Evolutionary conservation across 352 stramenopile genomes (phyloP), one percentile per base, ranked within the genome.

Genomic region (Pythium dissimile): DNA sequence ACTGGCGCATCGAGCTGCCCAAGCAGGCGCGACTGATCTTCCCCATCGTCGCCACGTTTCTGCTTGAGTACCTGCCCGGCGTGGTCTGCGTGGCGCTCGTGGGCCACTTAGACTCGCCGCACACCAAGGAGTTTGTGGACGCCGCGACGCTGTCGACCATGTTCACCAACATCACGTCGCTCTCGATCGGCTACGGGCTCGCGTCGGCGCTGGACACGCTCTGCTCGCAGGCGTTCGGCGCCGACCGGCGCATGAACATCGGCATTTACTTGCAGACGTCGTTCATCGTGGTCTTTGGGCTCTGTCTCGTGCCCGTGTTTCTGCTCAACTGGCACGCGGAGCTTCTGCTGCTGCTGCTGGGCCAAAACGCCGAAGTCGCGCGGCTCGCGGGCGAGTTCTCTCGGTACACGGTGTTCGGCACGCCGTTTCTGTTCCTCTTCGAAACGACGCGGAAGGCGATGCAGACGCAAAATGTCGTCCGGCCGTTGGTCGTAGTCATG

Each of bases 151-250:
- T 88, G 20, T 85, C 75, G 30, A 84, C 71, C 42, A 85, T 84
- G 72, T 91, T 88, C 45, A 88, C 72, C 27, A 91, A 94, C 53
- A 68, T 92, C 10, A 75, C 80, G n/a, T 73, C 75, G 1, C 65
- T 92, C 26, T 78, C 80, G 1, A 74, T 90, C 24, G 80, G 77
- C 16, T 80, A 91, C 43, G 80, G 80, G 0, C 59, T 94, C 3
- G 73, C 83, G 5, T 88, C 77, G 10, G 86, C 72, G 5, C 70
- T 95, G 24, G 86, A 95, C 63, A 95, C 86, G 41, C 66, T 95
- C 3, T 93, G 81, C 44, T 81, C 79, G 12, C 73, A 90, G 62
- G 81, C 84, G 12, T 84, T 85, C 53, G 84, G 84, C 30, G 83
- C 86, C 0, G 67, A 66, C 15, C 71, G 54, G 16, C 44, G 73